phyloP scores from a whole-genome alignment of 768 basidiomycete genomes.

The Trametes sanguinea region DNA sequence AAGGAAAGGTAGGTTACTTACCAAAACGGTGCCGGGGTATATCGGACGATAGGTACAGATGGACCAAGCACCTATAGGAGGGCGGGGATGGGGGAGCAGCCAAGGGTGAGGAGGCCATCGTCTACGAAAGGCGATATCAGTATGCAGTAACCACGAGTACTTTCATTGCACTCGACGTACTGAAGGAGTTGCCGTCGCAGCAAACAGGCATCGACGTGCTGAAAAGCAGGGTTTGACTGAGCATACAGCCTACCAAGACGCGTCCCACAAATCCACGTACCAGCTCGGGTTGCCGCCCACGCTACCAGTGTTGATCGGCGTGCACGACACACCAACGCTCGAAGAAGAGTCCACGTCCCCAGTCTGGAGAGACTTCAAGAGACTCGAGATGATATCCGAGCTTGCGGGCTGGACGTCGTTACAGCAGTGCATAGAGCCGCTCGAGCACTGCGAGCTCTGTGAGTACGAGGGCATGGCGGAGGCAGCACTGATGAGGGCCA shows the following conservation, averaged over 20 bases:
- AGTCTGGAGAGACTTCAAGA: constrained; percentile 6
- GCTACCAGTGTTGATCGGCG: constrained; percentile 4
- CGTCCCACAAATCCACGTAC: background rate
- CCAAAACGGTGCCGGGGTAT: background rate
- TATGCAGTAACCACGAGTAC: too few species aligned
- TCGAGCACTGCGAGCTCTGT: constrained; percentile 15
- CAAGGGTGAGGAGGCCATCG: background rate
- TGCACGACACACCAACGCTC: constrained; percentile 12
- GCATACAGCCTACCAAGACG: background rate
- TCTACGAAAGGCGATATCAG: background rate
- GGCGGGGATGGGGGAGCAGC: constrained; percentile 16
- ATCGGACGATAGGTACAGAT: background rate
- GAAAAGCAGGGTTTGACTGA: background rate
- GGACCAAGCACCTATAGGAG: background rate
- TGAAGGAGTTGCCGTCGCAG: constrained; percentile 18
- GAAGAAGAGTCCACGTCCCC: background rate
- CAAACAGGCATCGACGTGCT: constrained; percentile 17
- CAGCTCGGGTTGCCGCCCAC: constrained; percentile 13
- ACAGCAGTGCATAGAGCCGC: constrained; percentile 29
- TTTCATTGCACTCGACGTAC: background rate
- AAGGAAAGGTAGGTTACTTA: background rate
- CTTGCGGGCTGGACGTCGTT: constrained; percentile 19
- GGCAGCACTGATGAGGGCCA: constrained; percentile 11
- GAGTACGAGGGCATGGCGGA: constrained; percentile 10
- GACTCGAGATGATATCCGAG: background rate